Evolutionary conservation across 192 early-diverging fungal species (phyloP).

Genomic region (Backusella mclennaniae): DNA sequence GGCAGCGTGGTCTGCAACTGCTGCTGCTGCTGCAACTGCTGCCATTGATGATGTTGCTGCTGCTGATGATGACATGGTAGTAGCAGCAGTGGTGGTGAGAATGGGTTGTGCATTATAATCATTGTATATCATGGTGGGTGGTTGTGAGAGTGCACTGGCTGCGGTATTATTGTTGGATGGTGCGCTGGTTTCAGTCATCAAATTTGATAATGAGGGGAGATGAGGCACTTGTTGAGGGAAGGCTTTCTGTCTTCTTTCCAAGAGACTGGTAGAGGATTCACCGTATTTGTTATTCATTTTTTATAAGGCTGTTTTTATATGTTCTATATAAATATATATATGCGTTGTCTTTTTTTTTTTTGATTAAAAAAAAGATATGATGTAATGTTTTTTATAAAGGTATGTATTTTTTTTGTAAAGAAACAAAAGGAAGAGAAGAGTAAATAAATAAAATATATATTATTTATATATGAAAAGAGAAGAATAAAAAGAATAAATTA

Average conservation of each 20-base stretch:
- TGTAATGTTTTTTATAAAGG: neutral
- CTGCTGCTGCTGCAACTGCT: neutral
- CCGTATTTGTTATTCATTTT: neutral
- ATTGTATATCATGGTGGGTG: neutral
- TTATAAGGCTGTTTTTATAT: neutral
- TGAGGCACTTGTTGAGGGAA: conserved; percentile 15
- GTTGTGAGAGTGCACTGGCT: neutral
- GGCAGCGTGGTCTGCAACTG: neutral
- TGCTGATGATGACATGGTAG: neutral
- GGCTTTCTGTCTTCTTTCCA: conserved; percentile 7
- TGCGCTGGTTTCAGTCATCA: conserved; percentile 1
- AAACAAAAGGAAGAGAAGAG: neutral
- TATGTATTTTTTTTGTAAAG: neutral
- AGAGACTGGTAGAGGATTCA: conserved; percentile 11
- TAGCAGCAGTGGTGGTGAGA: neutral
- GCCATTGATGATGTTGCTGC: neutral
- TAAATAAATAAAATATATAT: neutral
- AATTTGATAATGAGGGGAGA: conserved; percentile 14
- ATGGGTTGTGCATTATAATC: conserved; percentile 2
- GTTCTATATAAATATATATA: neutral
- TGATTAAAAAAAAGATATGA: neutral
- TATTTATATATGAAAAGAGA: conserved; percentile 6
- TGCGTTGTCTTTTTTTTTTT: neutral
- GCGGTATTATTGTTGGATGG: neutral
- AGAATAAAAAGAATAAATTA: neutral